A percentile compares a stretch with the other conserved stretches of the same genome.
These are phyloP conservation scores for Aspergillus tubingensis DNA, from an alignment of 2,329 filamentous ascomycete species.

Conservation along the genomic window DNA sequence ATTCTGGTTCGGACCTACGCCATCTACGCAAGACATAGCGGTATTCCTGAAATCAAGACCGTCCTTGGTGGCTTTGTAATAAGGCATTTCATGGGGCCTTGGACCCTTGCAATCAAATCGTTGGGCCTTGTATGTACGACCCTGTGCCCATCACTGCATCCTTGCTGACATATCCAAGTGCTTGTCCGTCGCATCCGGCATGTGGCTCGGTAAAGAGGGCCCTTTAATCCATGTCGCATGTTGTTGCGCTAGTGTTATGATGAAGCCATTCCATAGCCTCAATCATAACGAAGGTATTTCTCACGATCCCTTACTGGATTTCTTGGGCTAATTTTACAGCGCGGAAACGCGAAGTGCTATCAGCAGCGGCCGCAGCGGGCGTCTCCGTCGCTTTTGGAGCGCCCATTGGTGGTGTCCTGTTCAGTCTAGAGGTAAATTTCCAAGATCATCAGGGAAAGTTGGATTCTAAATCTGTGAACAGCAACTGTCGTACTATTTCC, in stretches of 20 bases:
- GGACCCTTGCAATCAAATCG: slow-evolving; percentile 89
- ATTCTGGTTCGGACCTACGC: slow-evolving; percentile 82
- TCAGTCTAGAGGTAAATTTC: slow-evolving; percentile 77
- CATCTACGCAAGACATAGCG: slow-evolving; percentile 86
- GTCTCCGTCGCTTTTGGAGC: slow-evolving; percentile 94
- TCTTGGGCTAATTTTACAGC: slow-evolving; percentile 53
- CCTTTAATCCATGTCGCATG: slow-evolving; percentile 95
- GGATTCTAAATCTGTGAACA: slow-evolving; percentile 31
- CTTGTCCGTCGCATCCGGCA: slow-evolving; percentile 85
- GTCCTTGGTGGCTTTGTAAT: slow-evolving; percentile 94
- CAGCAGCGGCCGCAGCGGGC: slow-evolving; percentile 85
- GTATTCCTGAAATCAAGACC: slow-evolving; percentile 97
- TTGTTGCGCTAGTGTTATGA: slow-evolving; percentile 91
- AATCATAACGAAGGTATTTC: slow-evolving; percentile 78
- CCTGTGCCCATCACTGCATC: slow-evolving; percentile 14
- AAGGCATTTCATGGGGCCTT: slow-evolving; percentile 77
- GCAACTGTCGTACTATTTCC: slow-evolving; percentile 96
- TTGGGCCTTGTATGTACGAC: slow-evolving; percentile 68
- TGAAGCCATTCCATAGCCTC: slow-evolving; percentile 80
- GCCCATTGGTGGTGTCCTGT: slow-evolving; percentile 90
- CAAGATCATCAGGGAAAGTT: too few species aligned
- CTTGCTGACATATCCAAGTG: slow-evolving; percentile 57
- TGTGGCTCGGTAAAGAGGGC: slow-evolving; percentile 97
- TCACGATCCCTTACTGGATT: background rate
- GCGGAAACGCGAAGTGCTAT: slow-evolving; percentile 88